Conservation (phyloP, 352 stramenopile genomes). For the Pythium dissimile region DNA sequence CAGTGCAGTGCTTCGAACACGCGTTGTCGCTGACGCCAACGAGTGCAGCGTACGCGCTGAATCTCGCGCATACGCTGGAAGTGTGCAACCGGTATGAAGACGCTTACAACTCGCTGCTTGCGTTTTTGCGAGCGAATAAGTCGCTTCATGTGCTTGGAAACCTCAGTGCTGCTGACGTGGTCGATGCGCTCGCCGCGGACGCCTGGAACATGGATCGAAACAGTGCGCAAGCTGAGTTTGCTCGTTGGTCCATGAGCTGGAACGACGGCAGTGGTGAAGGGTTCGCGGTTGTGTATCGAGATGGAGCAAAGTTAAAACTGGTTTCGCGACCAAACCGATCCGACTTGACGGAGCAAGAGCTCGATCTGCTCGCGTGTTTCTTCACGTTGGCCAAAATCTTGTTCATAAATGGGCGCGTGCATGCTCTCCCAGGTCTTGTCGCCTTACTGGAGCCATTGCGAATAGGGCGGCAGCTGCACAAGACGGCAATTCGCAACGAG, state of each 20-base stretch:
- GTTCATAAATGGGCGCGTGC: conserved; percentile 64
- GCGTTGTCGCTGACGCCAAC: conserved; percentile 31
- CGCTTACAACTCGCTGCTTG: conserved; percentile 35
- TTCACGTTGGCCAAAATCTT: conserved; percentile 86
- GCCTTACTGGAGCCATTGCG: conserved; percentile 64
- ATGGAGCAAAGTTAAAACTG: neutral
- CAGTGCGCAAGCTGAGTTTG: neutral
- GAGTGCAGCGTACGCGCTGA: conserved; percentile 64
- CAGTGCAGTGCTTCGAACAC: conserved; percentile 53
- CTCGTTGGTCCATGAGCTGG: conserved; percentile 12
- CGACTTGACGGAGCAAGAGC: conserved; percentile 36
- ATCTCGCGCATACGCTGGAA: conserved; percentile 62
- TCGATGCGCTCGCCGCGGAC: conserved; percentile 28
- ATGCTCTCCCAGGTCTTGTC: conserved; percentile 48
- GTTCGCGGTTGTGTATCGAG: conserved; percentile 1
- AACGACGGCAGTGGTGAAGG: conserved; percentile 3
- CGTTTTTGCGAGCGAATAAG: conserved; percentile 41
- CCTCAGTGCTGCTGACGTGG: conserved; percentile 28
- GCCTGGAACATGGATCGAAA: conserved; percentile 18
- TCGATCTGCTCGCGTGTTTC: conserved; percentile 76
- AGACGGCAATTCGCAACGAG: conserved; percentile 82
- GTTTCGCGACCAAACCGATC: neutral
- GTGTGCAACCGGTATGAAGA: conserved; percentile 35
- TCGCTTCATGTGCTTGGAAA: conserved; percentile 27
- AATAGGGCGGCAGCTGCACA: conserved; percentile 54